These are phyloP conservation scores for Tolypocladium pustulatum DNA, from an alignment of 2,329 filamentous ascomycete genomes.

Conservation along the genomic window DNA sequence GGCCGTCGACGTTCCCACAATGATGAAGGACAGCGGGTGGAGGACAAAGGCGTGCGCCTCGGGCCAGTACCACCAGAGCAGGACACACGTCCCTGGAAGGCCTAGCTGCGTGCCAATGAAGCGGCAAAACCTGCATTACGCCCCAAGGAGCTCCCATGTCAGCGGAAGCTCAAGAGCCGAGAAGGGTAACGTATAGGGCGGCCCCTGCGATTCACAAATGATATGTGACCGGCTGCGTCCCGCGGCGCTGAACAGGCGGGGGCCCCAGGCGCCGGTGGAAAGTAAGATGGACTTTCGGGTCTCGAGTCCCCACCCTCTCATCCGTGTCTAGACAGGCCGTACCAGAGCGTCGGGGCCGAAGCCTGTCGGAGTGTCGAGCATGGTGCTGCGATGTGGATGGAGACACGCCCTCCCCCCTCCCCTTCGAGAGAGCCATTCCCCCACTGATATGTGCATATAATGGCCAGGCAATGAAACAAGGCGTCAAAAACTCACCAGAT, in stretches of 20 bases:
- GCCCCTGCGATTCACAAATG: not conserved
- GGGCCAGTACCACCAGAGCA: conserved; percentile 41
- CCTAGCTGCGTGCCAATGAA: conserved; percentile 31
- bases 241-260: not conserved
- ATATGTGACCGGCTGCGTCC: not conserved
- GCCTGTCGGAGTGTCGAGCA: not conserved
- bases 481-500: conserved; percentile 31
- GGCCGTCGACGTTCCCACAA: conserved; percentile 26
- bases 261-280: not conserved
- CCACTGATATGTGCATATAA: not conserved
- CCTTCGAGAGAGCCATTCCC: not conserved
- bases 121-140: conserved; percentile 27
- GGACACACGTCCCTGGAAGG: conserved; percentile 23
- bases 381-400: not conserved
- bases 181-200: not conserved
- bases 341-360: not conserved
- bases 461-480: not conserved
- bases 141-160: not conserved
- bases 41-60: conserved; percentile 37
- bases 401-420: not conserved
- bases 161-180: not conserved
- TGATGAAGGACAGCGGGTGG: conserved; percentile 29
- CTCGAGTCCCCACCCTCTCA: not conserved
- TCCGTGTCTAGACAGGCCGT: not conserved
- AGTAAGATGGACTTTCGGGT: not conserved